These are phyloP conservation scores for Picea sitchensis DNA, from an alignment of 75 land plant genomes.

Conservation along the genomic window DNA sequence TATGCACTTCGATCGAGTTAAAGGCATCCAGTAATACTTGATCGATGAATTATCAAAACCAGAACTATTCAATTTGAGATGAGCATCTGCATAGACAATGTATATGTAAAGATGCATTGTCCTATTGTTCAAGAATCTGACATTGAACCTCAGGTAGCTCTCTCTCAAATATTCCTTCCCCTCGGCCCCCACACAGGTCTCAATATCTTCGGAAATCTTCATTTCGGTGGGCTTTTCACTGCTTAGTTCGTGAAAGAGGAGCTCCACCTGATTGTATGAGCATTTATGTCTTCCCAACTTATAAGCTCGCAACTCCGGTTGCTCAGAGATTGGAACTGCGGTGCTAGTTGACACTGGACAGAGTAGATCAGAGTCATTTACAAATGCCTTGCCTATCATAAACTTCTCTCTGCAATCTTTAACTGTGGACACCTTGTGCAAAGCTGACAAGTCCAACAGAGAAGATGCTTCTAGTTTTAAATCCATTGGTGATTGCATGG, in stretches of 20 bases:
- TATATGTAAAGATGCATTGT: too few relatives aligned
- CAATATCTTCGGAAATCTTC: neutral
- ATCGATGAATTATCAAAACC: too few relatives aligned
- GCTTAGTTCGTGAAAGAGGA: slow-evolving; percentile 3
- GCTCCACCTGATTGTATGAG: slow-evolving; percentile 50
- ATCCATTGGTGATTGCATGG: too few relatives aligned
- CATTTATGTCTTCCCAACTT: slow-evolving; percentile 48
- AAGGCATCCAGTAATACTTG: too few relatives aligned
- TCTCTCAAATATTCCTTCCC: too few relatives aligned
- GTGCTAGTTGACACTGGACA: slow-evolving; percentile 27
- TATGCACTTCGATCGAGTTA: too few relatives aligned
- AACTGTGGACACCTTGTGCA: neutral
- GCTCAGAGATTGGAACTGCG: slow-evolving; percentile 18
- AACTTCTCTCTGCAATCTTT: slow-evolving; percentile 18
- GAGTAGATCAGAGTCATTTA: slow-evolving; percentile 18
- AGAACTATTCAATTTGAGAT: too few relatives aligned
- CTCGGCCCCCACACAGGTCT: too few relatives aligned
- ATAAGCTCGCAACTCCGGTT: slow-evolving; percentile 34
- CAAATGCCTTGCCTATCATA: neutral
- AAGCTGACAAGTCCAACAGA: too few relatives aligned
- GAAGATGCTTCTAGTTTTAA: too few relatives aligned
- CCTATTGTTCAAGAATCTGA: neutral
- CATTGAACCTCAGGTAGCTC: too few relatives aligned
- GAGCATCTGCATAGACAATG: too few relatives aligned
- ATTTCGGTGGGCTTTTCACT: neutral